These are phyloP conservation scores for Colletotrichum godetiae DNA, from an alignment of 2,329 filamentous ascomycete genomes.

Conservation along the genomic window DNA sequence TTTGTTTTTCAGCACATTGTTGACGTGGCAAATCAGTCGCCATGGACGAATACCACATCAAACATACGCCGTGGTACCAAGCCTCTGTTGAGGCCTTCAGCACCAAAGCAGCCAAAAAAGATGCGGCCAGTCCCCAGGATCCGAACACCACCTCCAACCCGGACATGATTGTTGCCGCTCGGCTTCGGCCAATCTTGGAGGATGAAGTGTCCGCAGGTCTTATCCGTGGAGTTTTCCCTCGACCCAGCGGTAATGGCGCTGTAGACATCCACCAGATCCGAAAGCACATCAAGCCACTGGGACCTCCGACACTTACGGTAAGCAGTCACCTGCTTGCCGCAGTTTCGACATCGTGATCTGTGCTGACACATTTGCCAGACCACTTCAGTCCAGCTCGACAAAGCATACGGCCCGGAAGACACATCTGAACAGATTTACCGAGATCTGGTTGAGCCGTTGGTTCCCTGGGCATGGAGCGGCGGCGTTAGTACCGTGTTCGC, in stretches of 20 bases:
- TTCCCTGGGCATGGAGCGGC: constrained; percentile 58
- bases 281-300: constrained; percentile 43
- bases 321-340: neutral
- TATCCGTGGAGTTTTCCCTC: constrained; percentile 42
- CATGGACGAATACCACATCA: constrained; percentile 27
- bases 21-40: neutral
- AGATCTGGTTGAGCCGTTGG: constrained; percentile 51
- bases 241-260: constrained; percentile 36
- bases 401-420: constrained; percentile 46
- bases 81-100: constrained; percentile 16
- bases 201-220: constrained; percentile 47
- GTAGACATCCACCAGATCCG: constrained; percentile 53
- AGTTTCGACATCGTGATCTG: neutral
- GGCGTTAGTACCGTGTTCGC: constrained; percentile 61
- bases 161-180: constrained; percentile 50
- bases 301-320: constrained; percentile 45
- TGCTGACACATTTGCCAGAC: constrained; percentile 40
- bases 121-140: neutral
- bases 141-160: constrained; percentile 7
- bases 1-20: neutral
- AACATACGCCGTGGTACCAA: constrained; percentile 21
- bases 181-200: constrained; percentile 49
- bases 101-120: constrained; percentile 6
- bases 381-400: constrained; percentile 48
- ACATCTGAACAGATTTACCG: constrained; percentile 54